Evolutionary conservation across 345 rosid species (phyloP), one percentile per base, ranked within the genome.

Genomic region (Salix koriyanagi): DNA sequence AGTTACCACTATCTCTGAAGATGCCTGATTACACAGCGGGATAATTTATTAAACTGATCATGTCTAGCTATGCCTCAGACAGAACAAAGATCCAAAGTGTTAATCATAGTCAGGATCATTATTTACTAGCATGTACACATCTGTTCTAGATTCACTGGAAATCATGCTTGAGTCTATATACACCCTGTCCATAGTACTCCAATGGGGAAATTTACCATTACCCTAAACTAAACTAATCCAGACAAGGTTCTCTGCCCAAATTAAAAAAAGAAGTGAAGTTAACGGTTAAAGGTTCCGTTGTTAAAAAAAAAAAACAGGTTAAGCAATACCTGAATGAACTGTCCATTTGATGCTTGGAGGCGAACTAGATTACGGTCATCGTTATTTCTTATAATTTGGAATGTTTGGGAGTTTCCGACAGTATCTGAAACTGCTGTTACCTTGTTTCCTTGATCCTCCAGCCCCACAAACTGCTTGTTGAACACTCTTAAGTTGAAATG

Each of bases 261-360:
- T 46, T 46, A 3, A 12, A 12, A 46, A 23, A 10, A 58, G 23
- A 3, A 3, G 30, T 28, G 30, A 28, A 28, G 30, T 28, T 28
- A 28, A 28, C 30, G 30, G 30, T 28, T 28, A 28, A 28, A 28
- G 30, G 30, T 28, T 28, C 30, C 30, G 30, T 28, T 28, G 30
- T 28, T 28, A 3, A 12, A 12, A 46, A 23, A 58, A 58, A 58
- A 3, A 3, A 56, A 56, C 10, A 58, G 5, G 25, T 3, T 3
- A 58, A 23, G 64, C 6, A 58, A 11, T 32, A 82, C 87, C 83
- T 82, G 85, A 26, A 85, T 74, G 75, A 80, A 82, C 13, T 56
- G 28, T n/a, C 85, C 85, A 56, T 82, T 85, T 11, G 85, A 14
- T 65, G 87, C 80, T 76, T 19, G 69, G 19, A 83, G 41, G 23